phyloP scores from a whole-genome alignment of 2,329 filamentous ascomycete species.

The Penicillium sp. region DNA sequence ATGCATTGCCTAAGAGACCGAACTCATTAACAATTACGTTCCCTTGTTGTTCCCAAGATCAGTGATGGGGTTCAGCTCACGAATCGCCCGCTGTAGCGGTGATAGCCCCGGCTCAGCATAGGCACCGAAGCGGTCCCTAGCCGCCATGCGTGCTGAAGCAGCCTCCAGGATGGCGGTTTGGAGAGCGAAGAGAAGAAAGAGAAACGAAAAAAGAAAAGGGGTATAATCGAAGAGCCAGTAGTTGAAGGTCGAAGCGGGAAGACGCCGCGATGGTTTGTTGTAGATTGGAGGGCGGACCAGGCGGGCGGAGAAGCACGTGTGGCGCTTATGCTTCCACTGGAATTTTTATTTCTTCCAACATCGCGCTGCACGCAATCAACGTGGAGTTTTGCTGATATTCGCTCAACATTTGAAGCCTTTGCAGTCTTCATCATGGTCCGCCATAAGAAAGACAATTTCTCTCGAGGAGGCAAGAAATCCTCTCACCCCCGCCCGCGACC shows the following conservation, averaged over 20 bases:
- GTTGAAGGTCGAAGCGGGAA: constrained; percentile 6
- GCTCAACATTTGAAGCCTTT: not conserved
- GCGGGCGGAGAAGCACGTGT: constrained; percentile 30
- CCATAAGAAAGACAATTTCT: constrained; percentile 86
- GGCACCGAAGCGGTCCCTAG: constrained; percentile 88
- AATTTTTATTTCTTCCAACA: constrained; percentile 12
- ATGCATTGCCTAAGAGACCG: constrained; percentile 69
- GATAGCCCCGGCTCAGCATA: constrained; percentile 76
- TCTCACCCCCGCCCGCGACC: constrained; percentile 58
- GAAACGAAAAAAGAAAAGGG: constrained; percentile 1
- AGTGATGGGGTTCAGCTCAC: constrained; percentile 41
- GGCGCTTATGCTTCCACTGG: constrained; percentile 22
- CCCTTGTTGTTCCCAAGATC: not conserved
- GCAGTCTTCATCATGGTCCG: constrained; percentile 67
- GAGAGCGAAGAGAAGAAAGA: constrained; percentile 5
- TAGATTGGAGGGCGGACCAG: constrained; percentile 15
- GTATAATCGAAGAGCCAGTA: not conserved
- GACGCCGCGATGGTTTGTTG: constrained; percentile 15
- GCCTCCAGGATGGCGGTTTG: constrained; percentile 71
- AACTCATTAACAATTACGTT: constrained; percentile 13
- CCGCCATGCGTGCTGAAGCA: constrained; percentile 89
- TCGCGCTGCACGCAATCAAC: not conserved
- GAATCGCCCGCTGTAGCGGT: constrained; percentile 90
- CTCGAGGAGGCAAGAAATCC: constrained; percentile 70
- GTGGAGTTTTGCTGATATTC: not conserved